These are phyloP conservation scores for Pogostemon cablin DNA, from an alignment of 257 asterid species.

Conservation along the genomic window DNA sequence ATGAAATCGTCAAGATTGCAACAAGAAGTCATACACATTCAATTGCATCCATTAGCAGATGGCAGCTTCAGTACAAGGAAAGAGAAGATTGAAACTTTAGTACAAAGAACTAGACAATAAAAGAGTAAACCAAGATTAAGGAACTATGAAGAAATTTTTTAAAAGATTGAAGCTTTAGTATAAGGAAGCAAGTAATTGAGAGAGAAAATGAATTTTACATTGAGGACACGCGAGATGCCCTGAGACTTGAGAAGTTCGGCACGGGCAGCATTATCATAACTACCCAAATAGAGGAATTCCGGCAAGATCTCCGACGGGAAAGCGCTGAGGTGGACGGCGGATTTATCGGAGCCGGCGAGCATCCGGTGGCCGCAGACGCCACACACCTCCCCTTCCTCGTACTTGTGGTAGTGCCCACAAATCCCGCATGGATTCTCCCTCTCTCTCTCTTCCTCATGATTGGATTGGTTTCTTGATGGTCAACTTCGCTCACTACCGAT, in stretches of 20 bases:
- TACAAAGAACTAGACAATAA: background rate
- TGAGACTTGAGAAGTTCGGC: constrained; percentile 92
- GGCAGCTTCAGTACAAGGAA: too few species aligned
- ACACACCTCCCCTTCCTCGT: constrained; percentile 90
- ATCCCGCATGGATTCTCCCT: constrained; percentile 89
- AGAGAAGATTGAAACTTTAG: too few species aligned
- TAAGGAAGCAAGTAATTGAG: background rate
- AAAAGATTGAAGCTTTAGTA: background rate
- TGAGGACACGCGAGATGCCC: constrained; percentile 90
- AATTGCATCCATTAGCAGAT: background rate
- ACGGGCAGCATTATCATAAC: constrained; percentile 93
- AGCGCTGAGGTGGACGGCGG: constrained; percentile 70
- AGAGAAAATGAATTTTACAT: constrained; percentile 44
- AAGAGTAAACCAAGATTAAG: background rate
- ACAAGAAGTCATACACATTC: background rate
- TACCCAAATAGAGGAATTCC: constrained; percentile 87
- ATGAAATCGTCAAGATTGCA: background rate
- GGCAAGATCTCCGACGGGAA: constrained; percentile 97
- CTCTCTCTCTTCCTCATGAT: constrained; percentile 91
- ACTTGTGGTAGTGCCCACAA: constrained; percentile 96
- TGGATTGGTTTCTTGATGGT: constrained; percentile 22
- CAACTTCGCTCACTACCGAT: constrained; percentile 25
- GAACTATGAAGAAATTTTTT: too few species aligned
- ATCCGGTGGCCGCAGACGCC: constrained; percentile 91
- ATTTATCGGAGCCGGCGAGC: constrained; percentile 52